These are phyloP conservation scores for Penicillium crystallinum DNA, from an alignment of 495 filamentous ascomycete species.

Conservation along the genomic window DNA sequence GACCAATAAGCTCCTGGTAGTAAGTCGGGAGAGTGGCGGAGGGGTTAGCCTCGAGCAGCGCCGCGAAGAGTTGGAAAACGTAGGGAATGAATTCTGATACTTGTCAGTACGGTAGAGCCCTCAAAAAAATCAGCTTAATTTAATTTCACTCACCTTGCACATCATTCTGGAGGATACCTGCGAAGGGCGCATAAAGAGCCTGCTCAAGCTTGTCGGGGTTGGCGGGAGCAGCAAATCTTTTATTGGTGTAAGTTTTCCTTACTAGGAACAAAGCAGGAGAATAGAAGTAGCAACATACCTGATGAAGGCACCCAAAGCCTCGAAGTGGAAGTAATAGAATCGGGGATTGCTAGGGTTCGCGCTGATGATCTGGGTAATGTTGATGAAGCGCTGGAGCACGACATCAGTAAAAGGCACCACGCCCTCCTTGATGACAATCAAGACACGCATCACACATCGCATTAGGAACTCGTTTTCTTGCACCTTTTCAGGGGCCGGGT, in stretches of 20 bases:
- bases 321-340: constrained; percentile 98
- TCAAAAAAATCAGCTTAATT: background rate
- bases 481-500: constrained; percentile 78
- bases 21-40: constrained; percentile 65
- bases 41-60: constrained; percentile 78
- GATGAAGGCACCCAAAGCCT: constrained; percentile 91
- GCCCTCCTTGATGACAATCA: constrained; percentile 84
- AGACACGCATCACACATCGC: constrained; percentile 94
- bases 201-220: constrained; percentile 70
- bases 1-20: constrained; percentile 69
- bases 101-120: constrained; percentile 13
- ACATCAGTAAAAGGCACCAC: constrained; percentile 63
- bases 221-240: constrained; percentile 61
- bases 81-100: constrained; percentile 86
- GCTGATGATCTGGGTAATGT: constrained; percentile 81
- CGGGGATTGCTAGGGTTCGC: constrained; percentile 94
- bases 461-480: constrained; percentile 99
- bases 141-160: constrained; percentile 57
- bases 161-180: constrained; percentile 67
- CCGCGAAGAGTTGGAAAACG: constrained; percentile 90
- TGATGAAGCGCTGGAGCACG: constrained; percentile 71
- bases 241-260: background rate
- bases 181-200: constrained; percentile 72
- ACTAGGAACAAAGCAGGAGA: background rate
- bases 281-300: constrained; percentile 38